Base-by-base conservation (phyloP, 2,329 filamentous ascomycete species). In the Aspergillus sp. region DNA sequence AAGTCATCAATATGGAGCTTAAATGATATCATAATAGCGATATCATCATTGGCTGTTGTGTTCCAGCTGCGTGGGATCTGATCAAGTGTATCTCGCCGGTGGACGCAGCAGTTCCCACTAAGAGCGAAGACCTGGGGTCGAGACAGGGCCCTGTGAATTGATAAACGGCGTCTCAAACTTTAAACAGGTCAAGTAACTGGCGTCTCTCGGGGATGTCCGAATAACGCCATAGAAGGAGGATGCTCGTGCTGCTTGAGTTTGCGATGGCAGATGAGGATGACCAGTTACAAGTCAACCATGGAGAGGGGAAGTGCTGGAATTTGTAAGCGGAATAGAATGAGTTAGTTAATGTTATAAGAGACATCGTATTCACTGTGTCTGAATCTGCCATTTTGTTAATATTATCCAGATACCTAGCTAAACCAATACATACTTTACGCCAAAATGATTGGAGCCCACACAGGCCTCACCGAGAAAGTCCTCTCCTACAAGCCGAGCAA, bases 401-500 rank as follows among this genome's bases (percentile, higher is more conserved):
- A 5, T 21, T 21, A 44, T 3, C 19, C 5, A 12, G 21, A 24
- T 15, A 31, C 9, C 9, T 11, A 31, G 27, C 9, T 14, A 21
- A 6, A 14, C 14, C 7, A 1, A 43, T 12, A 44, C 21, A 24
- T 52, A 44, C 27, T 45, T 46, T 45, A 41, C 41, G 37, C 46
- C 39, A 58, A 46, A n/a, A 35, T 50, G 43, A 50, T 24, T 6
- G 43, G 31, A 37, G 44, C 44, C 2, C 52, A 47, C 9, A 40
- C 43, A 14, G 52, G 52, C 11, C 35, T 55, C 23, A 48, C 52
- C 5, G 52, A 55, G 23, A 43, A 49, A 9, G 41, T 35, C 41
- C n/a, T 52, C 33, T 40, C 41, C 41, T 46, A 56, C 21, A 51
- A 56, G 15, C 37, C 45, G 8, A 43, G 24, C n/a, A 24, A 48